Conservation (phyloP, 805 yeast species). For the Kluyveromyces dobzhanskii region DNA sequence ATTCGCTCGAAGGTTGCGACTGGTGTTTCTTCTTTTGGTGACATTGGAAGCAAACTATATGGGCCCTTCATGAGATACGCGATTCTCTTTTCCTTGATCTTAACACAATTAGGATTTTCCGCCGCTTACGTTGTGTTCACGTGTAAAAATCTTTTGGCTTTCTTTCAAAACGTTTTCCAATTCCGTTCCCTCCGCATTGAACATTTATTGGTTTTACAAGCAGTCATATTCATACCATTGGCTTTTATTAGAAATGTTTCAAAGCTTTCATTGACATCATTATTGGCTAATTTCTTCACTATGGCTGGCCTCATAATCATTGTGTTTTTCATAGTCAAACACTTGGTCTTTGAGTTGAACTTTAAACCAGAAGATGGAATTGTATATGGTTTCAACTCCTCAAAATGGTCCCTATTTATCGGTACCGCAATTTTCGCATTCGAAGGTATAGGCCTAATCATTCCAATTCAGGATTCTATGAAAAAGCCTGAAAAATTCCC, state of each 20-base stretch:
- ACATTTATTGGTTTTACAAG: constrained; percentile 45
- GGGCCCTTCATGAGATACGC: constrained; percentile 58
- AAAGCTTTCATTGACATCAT: constrained; percentile 60
- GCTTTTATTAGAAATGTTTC: constrained; percentile 71
- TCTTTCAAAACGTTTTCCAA: constrained; percentile 43
- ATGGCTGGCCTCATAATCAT: constrained; percentile 59
- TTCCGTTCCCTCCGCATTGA: constrained; percentile 29
- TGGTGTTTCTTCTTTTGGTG: constrained; percentile 69
- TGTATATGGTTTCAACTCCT: constrained; percentile 41
- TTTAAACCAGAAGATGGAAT: constrained; percentile 47
- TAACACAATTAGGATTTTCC: constrained; percentile 73
- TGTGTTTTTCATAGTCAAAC: constrained; percentile 41
- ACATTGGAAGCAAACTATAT: constrained; percentile 55
- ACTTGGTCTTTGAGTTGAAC: constrained; percentile 18
- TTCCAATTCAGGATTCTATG: constrained; percentile 81
- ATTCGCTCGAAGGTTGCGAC: constrained; percentile 51
- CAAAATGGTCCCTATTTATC: constrained; percentile 60
- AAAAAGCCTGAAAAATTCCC: constrained; percentile 67
- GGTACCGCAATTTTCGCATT: constrained; percentile 86
- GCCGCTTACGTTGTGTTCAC: constrained; percentile 78
- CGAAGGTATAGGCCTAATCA: constrained; percentile 76
- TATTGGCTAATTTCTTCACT: constrained; percentile 64
- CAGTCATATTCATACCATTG: constrained; percentile 54
- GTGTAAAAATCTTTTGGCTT: constrained; percentile 61
- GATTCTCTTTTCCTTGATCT: constrained; percentile 53